A percentile compares a stretch with the other conserved stretches of the same genome.
phyloP scores from a whole-genome alignment of 2,329 filamentous ascomycete genomes.

The Cercospora sp. region DNA sequence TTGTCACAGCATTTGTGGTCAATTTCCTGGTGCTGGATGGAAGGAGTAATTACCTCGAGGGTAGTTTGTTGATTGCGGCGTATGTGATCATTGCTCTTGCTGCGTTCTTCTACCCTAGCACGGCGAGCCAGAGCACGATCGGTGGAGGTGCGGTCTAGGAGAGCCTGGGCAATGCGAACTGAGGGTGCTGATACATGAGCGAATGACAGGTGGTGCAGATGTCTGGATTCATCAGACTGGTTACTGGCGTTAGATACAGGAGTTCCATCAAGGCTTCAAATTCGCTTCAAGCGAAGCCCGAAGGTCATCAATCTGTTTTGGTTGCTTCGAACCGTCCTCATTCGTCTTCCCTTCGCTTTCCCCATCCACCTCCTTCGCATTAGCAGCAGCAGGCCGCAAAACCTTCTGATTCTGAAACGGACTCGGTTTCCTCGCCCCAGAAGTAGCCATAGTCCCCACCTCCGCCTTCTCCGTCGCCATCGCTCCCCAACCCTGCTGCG shows the following conservation, averaged over 20 bases:
- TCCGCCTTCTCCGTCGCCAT: neutral
- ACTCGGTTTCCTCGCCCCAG: neutral
- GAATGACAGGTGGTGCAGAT: neutral
- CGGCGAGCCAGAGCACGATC: constrained; percentile 44
- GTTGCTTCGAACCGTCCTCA: neutral
- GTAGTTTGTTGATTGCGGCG: constrained; percentile 70
- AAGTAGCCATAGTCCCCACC: neutral
- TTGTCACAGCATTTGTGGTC: constrained; percentile 78
- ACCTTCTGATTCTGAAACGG: neutral
- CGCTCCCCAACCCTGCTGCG: neutral
- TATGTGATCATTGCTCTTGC: constrained; percentile 73
- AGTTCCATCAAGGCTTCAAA: neutral
- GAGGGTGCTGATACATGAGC: neutral
- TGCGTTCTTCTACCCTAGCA: constrained; percentile 53
- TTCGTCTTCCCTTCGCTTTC: neutral
- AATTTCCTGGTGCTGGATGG: constrained; percentile 86
- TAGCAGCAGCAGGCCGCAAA: neutral
- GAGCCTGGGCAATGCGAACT: neutral
- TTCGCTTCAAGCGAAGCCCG: neutral
- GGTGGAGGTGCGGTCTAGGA: constrained; percentile 39
- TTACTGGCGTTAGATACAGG: neutral
- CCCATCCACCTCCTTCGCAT: neutral
- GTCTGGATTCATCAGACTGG: neutral
- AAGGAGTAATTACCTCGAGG: constrained; percentile 80
- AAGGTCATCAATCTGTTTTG: neutral